A percentile compares a stretch with the other conserved stretches of the same genome.
Evolutionary conservation across 2,329 filamentous ascomycete species (phyloP).

Genomic region (Talaromyces verruculosus): DNA sequence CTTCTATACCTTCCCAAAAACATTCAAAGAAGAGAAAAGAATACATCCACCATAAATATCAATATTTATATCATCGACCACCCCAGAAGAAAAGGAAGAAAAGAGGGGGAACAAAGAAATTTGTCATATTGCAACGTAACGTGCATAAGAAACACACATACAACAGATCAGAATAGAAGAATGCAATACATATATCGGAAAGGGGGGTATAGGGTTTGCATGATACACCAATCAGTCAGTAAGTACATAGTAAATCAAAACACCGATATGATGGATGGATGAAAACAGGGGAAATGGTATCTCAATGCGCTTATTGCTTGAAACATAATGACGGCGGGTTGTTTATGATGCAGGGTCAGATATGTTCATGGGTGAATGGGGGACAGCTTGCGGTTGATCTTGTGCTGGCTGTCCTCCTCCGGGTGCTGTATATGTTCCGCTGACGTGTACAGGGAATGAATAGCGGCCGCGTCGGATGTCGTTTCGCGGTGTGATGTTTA

Average conservation of each 20-base stretch:
- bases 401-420: constrained; percentile 25
- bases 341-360: constrained; percentile 5
- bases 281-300: not conserved
- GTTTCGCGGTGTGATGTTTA: constrained; percentile 29
- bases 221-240: not conserved
- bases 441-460: constrained; percentile 36
- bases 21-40: not conserved
- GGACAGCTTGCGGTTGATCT: not conserved
- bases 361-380: constrained; percentile 15
- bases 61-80: not conserved
- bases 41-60: constrained; percentile 1
- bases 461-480: constrained; percentile 28
- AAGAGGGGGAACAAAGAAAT: too few relatives aligned
- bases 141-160: not conserved
- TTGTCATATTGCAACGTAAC: constrained; percentile 4
- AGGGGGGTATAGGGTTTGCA: constrained; percentile 15
- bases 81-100: not conserved
- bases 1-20: not conserved
- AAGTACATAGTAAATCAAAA: constrained; percentile 3
- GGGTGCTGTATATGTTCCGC: constrained; percentile 31
- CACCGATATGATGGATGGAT: not conserved
- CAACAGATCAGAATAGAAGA: not conserved
- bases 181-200: constrained; percentile 17
- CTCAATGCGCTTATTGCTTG: not conserved
- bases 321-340: not conserved